These are phyloP conservation scores for Kernera saxatilis DNA, from an alignment of 345 rosid genomes.

Conservation along the genomic window DNA sequence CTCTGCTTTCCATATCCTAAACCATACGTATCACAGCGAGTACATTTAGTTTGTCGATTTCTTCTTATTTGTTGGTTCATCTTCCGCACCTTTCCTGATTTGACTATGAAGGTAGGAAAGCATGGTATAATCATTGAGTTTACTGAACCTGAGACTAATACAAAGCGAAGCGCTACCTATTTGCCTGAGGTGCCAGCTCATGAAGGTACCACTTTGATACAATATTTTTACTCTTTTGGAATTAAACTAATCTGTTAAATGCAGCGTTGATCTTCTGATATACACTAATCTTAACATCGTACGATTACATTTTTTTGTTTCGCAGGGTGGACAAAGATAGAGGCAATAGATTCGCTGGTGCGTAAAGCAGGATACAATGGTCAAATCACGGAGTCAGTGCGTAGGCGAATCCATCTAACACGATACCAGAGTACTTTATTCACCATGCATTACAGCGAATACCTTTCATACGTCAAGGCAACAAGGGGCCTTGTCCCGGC, in stretches of 20 bases:
- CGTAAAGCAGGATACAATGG: slow-evolving; percentile 83
- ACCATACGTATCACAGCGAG: too few species aligned
- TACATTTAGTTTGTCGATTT: neutral
- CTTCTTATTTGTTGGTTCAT: neutral
- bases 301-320: neutral
- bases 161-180: slow-evolving; percentile 85
- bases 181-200: slow-evolving; percentile 97
- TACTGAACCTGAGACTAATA: slow-evolving; percentile 56
- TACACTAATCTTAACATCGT: too few species aligned
- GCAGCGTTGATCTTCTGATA: neutral
- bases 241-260: too few species aligned
- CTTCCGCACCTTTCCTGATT: neutral
- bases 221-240: too few species aligned
- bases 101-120: slow-evolving; percentile 58
- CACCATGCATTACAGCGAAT: slow-evolving; percentile 75
- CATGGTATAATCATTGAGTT: slow-evolving; percentile 96
- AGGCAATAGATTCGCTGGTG: slow-evolving; percentile 88
- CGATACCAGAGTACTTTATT: slow-evolving; percentile 92
- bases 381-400: slow-evolving; percentile 51
- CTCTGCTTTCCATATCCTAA: too few species aligned
- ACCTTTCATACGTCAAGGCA: slow-evolving; percentile 58
- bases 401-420: slow-evolving; percentile 67
- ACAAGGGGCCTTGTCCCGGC: slow-evolving; percentile 56
- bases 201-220: slow-evolving; percentile 50
- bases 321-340: slow-evolving; percentile 77